A percentile compares a stretch with the other conserved stretches of the same genome.
Conservation (phyloP, 768 basidiomycete genomes). For the Boletus reticuloceps region DNA sequence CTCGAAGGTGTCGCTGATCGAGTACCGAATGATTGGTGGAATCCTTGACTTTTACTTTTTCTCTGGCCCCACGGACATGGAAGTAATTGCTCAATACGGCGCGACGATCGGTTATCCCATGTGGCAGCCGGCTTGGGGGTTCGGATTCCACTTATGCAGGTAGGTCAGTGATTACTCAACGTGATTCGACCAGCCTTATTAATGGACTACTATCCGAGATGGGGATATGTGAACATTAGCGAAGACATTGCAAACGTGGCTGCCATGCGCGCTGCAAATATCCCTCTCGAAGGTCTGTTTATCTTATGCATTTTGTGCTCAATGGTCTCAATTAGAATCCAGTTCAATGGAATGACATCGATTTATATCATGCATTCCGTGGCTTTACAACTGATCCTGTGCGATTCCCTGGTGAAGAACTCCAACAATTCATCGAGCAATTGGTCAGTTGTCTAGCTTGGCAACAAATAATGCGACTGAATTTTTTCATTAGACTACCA, state of each 20-base stretch:
- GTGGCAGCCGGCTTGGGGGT: slow-evolving; percentile 73
- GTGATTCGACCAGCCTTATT: neutral
- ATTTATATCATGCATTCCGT: slow-evolving; percentile 64
- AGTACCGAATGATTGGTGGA: slow-evolving; percentile 75
- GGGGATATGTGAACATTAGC: slow-evolving; percentile 51
- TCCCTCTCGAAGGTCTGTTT: slow-evolving; percentile 69
- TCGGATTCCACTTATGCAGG: slow-evolving; percentile 77
- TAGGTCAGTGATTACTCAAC: slow-evolving; percentile 19
- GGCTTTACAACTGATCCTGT: slow-evolving; percentile 71
- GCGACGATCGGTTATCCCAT: slow-evolving; percentile 63
- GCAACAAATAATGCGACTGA: slow-evolving; percentile 1
- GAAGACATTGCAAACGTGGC: slow-evolving; percentile 55
- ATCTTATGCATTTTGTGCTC: neutral
- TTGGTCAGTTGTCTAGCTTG: slow-evolving; percentile 42
- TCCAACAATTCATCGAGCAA: slow-evolving; percentile 51
- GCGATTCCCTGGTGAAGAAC: slow-evolving; percentile 53
- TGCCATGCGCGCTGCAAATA: slow-evolving; percentile 61
- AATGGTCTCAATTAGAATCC: neutral
- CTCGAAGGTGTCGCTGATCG: slow-evolving; percentile 56
- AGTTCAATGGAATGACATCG: slow-evolving; percentile 83
- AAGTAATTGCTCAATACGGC: slow-evolving; percentile 72
- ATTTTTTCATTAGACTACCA: slow-evolving; percentile 12
- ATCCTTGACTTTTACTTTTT: slow-evolving; percentile 79
- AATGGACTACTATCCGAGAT: slow-evolving; percentile 17
- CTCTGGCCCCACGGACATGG: slow-evolving; percentile 47